A percentile compares a stretch with the other conserved stretches of the same genome.
These are phyloP conservation scores for Cornus suecica DNA, from an alignment of 148 eudicot genomes.

Conservation along the genomic window DNA sequence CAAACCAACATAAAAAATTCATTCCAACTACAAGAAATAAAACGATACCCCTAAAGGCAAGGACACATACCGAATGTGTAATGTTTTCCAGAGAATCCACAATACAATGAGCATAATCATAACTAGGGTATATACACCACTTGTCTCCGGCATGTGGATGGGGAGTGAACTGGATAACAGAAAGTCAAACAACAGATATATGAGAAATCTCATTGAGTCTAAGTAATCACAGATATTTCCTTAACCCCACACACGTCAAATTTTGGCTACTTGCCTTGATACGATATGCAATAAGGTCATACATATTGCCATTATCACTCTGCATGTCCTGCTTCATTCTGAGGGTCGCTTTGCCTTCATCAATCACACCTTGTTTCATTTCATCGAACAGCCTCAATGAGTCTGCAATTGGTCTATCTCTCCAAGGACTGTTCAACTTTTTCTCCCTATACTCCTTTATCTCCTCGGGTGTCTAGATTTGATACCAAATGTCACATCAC, in stretches of 20 bases:
- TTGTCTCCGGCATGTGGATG: slow-evolving; percentile 98
- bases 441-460: slow-evolving; percentile 86
- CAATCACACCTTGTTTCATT: slow-evolving; percentile 86
- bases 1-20: slow-evolving; percentile 8
- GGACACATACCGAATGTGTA: slow-evolving; percentile 75
- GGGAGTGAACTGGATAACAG: slow-evolving; percentile 71
- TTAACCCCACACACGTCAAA: not conserved
- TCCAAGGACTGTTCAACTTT: slow-evolving; percentile 95
- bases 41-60: not conserved
- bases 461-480: slow-evolving; percentile 71
- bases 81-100: slow-evolving; percentile 95
- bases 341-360: slow-evolving; percentile 97
- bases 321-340: slow-evolving; percentile 99
- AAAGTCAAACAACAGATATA: slow-evolving; percentile 9
- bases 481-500: slow-evolving; percentile 11
- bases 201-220: slow-evolving; percentile 2
- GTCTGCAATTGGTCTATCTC: slow-evolving; percentile 85
- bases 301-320: slow-evolving; percentile 89
- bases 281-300: slow-evolving; percentile 96
- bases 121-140: slow-evolving; percentile 97
- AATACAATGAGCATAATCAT: slow-evolving; percentile 85
- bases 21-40: not conserved
- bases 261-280: slow-evolving; percentile 65
- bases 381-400: slow-evolving; percentile 79
- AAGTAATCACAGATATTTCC: slow-evolving; percentile 4